Evolutionary conservation across 2,329 filamentous ascomycete genomes (phyloP), one percentile per base, ranked within the genome.

Genomic region (Lachnellula willkommii): DNA sequence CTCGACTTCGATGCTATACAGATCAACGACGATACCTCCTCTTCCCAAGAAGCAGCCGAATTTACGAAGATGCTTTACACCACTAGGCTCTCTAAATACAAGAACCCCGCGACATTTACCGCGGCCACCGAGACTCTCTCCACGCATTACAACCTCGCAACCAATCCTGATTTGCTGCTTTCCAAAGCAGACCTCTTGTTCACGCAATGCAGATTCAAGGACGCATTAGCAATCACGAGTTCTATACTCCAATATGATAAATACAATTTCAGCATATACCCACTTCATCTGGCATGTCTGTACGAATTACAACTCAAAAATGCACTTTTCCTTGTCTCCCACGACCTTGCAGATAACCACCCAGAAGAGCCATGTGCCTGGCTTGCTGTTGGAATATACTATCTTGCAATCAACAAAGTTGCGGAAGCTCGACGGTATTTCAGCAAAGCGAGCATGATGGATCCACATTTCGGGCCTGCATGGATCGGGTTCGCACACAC

Each of bases 401-500:
- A 99, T 72, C 85, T 97, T 60, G 80, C 87, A 15, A 96, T 92
- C 52, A 83, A 85, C 64, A 92, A 91, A 67, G 90, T 99, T 56
- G 88, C 94, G 3, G 94, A 99, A 73, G 92, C 95, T 9, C 85
- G 94, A 11, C 85, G 93, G 40, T 99, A 94, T 76, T 99, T 99
- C 72, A 95, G 90, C 67, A 99, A 99, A 73, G 89, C 95, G 4
- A 95, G 90, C 62, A 88, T 97, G 77, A 93, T 99, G 86, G 92
- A 99, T 68, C 89, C 93, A 6, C 93, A 97, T 74, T 99, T 96
- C 66, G 93, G 93, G 0, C 90, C 94, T 1, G 94, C 94, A 3
- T 99, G 94, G 94, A 97, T 99, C 62, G 94, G 95, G 1, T 99
- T 99, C 69, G 94, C 94, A 1, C 95, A 99, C 71, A 99, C 94